A percentile compares a stretch with the other conserved stretches of the same genome.
Conservation (phyloP, 345 rosid species). For the Eucalyptus erythrocorys region DNA sequence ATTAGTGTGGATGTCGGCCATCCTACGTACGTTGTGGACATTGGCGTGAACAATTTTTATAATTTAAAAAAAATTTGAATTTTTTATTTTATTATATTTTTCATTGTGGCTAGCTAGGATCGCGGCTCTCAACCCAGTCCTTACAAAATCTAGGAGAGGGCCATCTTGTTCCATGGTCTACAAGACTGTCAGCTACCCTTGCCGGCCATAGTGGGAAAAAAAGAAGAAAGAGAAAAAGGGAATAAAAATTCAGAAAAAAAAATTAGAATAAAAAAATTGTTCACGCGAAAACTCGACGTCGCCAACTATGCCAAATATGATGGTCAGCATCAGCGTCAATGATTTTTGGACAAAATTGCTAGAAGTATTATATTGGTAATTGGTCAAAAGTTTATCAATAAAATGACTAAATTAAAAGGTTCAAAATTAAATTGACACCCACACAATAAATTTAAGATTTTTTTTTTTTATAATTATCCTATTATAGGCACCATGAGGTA, state of each 20-base stretch:
- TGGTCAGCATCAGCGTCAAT: fast-evolving
- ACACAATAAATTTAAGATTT: background rate
- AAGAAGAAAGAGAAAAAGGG: fast-evolving
- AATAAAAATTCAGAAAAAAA: too few species aligned
- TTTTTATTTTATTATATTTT: background rate
- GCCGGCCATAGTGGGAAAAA: background rate
- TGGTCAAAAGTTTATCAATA: background rate
- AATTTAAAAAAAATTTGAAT: background rate
- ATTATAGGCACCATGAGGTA: too few species aligned
- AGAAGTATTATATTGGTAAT: background rate
- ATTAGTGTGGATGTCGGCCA: too few species aligned
- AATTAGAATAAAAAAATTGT: background rate
- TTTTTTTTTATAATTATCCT: background rate
- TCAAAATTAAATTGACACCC: background rate
- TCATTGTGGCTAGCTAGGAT: background rate
- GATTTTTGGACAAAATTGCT: background rate
- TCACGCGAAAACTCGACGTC: fast-evolving
- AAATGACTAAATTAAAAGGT: background rate
- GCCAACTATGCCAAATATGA: fast-evolving
- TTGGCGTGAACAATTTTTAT: background rate
- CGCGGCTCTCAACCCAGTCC: background rate
- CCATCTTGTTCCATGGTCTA: fast-evolving
- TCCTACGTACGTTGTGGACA: too few species aligned
- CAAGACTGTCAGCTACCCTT: background rate
- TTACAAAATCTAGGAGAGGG: background rate